Base-by-base conservation (phyloP, 129 eudicot species). In the Centaurea solstitialis region DNA sequence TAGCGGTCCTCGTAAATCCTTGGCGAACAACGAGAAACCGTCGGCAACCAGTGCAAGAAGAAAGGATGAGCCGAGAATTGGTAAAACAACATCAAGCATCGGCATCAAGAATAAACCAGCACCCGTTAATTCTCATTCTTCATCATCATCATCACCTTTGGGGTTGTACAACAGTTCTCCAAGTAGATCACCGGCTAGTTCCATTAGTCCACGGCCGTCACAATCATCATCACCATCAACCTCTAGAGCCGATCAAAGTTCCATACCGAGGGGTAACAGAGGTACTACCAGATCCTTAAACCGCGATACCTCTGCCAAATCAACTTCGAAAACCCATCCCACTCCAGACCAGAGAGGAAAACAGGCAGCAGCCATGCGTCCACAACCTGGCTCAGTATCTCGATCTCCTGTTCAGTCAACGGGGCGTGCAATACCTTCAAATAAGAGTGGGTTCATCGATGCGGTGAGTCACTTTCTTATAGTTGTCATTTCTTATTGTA, bases 41-140 rank as follows among this genome's bases (percentile, higher is more conserved):
- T 12, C 82, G 20, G 7, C 70, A 45, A 76, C n/a, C 22, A 18
- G 71, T 41, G 68, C 68, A 70, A 41, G 74, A 71, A 71, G 17
- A 71, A 70, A 21, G 20, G 78, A 83, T 43, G 82, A 77, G 13
- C 70, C 5, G 38, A 76, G 64, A 71, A 33, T 75, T 9, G 76
- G 78, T 47, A 82, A 76, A 43, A 20, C 59, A 81, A 38, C 20
- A 39, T 33, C 74, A 33, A 39, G 7, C 21, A 71, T 71, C 78
- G 26, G 73, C 68, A 76, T 76, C 74, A 82, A 82, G 82, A 77
- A 70, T 20, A 76, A 82, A 70, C 77, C 86, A 4, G 28, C 82
- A 82, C 82, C 82, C 18, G 57, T 72, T 3, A 77, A 5, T 65
- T 61, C 74, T 82, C 73, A 62, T 71, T 68, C 78, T 39, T 45